Conservation (phyloP, 441 rosid genomes). For the Erodium chrysanthum region DNA sequence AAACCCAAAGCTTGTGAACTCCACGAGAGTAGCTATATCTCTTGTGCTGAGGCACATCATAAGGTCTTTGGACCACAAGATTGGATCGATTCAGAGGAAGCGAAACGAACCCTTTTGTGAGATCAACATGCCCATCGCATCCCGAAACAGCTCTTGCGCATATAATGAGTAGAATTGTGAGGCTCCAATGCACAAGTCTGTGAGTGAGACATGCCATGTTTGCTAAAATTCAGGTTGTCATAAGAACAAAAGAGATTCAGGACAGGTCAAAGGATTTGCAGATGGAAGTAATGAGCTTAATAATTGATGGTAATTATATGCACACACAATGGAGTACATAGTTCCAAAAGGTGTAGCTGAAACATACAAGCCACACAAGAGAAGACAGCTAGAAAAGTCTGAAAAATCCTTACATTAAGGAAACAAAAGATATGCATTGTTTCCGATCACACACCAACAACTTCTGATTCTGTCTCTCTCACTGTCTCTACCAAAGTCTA, state of each 20-base stretch:
- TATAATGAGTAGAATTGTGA: neutral
- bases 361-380: neutral
- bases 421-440: neutral
- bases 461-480: neutral
- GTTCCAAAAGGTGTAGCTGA: neutral
- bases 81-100: conserved; percentile 20
- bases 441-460: neutral
- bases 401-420: neutral
- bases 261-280: no score
- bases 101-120: conserved; percentile 21
- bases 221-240: neutral
- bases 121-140: conserved; percentile 5
- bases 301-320: no score
- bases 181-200: no score
- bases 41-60: conserved; percentile 17
- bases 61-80: conserved; percentile 23
- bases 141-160: neutral
- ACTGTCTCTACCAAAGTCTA: neutral
- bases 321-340: neutral
- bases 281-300: no score
- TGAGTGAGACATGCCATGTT: neutral
- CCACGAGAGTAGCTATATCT: conserved; percentile 26
- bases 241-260: neutral
- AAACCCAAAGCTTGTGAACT: conserved; percentile 26
- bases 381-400: neutral